Conservation (phyloP, 176 grass and related monocot species). For the Saccharum spontaneum region DNA sequence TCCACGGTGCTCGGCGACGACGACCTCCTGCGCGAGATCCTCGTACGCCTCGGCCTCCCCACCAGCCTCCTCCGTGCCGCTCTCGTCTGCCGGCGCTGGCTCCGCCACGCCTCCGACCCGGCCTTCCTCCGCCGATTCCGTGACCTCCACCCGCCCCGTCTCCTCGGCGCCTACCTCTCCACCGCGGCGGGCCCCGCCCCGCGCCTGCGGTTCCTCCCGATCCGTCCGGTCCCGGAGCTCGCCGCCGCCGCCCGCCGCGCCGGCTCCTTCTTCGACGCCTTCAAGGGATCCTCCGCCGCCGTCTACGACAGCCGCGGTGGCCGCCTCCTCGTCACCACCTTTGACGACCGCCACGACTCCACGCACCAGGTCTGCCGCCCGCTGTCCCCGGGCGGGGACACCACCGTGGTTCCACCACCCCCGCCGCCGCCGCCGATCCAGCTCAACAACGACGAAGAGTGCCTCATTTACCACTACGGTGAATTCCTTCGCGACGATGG, state of each 20-base stretch:
- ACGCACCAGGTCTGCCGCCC: slow-evolving; percentile 24
- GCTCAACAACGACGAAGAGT: slow-evolving; percentile 16
- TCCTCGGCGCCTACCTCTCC: slow-evolving; percentile 32
- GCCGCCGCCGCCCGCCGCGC: slow-evolving; percentile 23
- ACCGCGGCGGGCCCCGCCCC: background rate
- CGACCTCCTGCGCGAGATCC: slow-evolving; percentile 45
- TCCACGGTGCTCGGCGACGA: slow-evolving; percentile 22
- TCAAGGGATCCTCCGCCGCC: background rate
- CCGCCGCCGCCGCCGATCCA: slow-evolving; percentile 20
- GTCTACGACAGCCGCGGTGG: slow-evolving; percentile 19
- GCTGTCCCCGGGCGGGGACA: background rate
- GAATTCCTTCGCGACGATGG: slow-evolving; percentile 17
- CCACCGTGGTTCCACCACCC: slow-evolving; percentile 10
- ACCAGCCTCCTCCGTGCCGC: slow-evolving; percentile 17
- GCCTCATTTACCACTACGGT: slow-evolving; percentile 27
- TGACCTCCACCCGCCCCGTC: background rate
- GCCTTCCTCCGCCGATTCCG: slow-evolving; percentile 26
- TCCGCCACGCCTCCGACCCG: slow-evolving; percentile 9
- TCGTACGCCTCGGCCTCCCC: slow-evolving; percentile 15
- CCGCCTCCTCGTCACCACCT: slow-evolving; percentile 20
- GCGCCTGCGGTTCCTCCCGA: slow-evolving; percentile 23
- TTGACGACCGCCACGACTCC: background rate
- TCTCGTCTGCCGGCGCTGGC: slow-evolving; percentile 29
- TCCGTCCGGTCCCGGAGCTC: slow-evolving; percentile 15
- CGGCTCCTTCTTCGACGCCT: slow-evolving; percentile 6